Conservation (phyloP, 257 asterid genomes). For the Gynochthodes officinalis region DNA sequence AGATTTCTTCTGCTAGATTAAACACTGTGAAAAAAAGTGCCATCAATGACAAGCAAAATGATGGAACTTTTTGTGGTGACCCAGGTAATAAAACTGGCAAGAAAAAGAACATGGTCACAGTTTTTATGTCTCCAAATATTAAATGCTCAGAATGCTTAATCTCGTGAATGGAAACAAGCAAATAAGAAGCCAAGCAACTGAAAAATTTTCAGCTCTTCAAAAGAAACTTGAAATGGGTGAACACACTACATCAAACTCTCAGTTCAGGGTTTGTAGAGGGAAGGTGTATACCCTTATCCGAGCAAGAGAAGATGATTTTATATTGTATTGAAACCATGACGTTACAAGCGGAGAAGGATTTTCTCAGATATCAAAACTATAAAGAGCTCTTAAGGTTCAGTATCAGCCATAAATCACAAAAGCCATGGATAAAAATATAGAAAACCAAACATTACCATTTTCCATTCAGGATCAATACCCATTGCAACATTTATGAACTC, state of each 20-base stretch:
- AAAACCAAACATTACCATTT: slow-evolving; percentile 55
- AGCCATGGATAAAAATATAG: neutral
- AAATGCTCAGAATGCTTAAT: neutral
- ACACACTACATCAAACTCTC: neutral
- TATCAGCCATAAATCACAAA: neutral
- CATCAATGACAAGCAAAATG: neutral
- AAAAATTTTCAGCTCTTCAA: neutral
- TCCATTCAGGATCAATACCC: slow-evolving; percentile 93
- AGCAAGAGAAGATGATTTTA: neutral
- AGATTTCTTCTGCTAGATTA: neutral
- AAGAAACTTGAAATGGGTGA: neutral
- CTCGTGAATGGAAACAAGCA: neutral
- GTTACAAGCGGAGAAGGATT: neutral
- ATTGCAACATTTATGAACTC: slow-evolving; percentile 86
- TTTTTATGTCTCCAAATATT: neutral
- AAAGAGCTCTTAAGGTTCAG: neutral
- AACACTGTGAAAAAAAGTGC: neutral
- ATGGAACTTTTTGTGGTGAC: neutral
- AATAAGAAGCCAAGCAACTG: neutral
- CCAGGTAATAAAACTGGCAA: too few relatives aligned
- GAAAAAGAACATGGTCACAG: slow-evolving; percentile 1
- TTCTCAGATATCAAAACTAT: neutral
- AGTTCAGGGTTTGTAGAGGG: neutral
- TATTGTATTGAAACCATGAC: neutral
- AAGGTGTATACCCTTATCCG: neutral